Evolutionary conservation across 2,329 filamentous ascomycete genomes (phyloP).

Genomic region (Colletotrichum orbiculare): DNA sequence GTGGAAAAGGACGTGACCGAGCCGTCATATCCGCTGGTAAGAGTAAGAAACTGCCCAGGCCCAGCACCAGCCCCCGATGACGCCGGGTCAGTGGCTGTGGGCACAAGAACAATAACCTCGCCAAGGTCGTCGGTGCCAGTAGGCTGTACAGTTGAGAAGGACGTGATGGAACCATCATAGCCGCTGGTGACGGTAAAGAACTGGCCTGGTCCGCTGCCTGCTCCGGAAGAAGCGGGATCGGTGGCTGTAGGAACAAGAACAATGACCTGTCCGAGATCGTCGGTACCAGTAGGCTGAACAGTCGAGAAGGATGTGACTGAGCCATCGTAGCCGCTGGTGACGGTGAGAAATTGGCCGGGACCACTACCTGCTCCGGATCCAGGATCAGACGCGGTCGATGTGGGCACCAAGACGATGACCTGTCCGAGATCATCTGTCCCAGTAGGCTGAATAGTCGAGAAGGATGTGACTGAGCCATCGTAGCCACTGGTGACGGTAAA

Average conservation of each 20-base stretch:
- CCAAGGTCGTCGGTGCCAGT: neutral
- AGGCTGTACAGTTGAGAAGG: neutral
- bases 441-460: neutral
- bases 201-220: neutral
- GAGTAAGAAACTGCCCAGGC: slow-evolving; percentile 6
- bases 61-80: neutral
- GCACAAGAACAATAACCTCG: neutral
- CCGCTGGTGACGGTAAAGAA: neutral
- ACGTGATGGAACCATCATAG: neutral
- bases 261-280: neutral
- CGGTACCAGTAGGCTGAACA: too few relatives aligned
- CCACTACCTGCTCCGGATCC: too few relatives aligned
- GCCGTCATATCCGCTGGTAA: slow-evolving; percentile 12
- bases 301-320: too few relatives aligned
- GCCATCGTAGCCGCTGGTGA: too few relatives aligned
- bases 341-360: too few relatives aligned
- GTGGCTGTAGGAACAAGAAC: slow-evolving; percentile 4
- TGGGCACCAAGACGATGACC: neutral
- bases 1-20: slow-evolving; percentile 4
- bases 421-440: neutral
- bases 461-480: neutral
- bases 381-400: too few relatives aligned
- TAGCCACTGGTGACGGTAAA: neutral
- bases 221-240: neutral
- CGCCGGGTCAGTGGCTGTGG: neutral